Conservation (phyloP, 176 grass and related monocot genomes). For the Carex parvula region DNA sequence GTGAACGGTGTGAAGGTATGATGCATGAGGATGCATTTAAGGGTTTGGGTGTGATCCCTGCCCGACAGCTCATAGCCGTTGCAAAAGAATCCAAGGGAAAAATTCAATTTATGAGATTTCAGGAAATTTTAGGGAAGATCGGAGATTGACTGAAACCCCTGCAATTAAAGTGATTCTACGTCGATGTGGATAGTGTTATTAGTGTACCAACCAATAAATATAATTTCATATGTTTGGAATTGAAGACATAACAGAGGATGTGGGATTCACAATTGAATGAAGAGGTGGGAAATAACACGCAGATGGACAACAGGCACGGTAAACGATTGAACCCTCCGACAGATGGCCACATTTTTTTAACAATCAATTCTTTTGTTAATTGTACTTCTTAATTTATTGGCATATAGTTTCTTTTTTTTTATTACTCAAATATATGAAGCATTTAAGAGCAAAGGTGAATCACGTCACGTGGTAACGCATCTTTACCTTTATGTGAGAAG, state of each 20-base stretch:
- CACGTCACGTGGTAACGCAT: not conserved
- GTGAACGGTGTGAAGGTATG: conserved; percentile 15
- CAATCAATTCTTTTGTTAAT: not conserved
- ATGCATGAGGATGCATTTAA: conserved; percentile 23
- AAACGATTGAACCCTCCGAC: not conserved
- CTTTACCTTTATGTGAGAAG: not conserved
- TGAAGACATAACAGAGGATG: not conserved
- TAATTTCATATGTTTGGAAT: not conserved
- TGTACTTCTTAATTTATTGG: no score
- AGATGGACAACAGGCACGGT: not conserved
- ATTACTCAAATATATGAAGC: not conserved
- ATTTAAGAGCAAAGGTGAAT: not conserved
- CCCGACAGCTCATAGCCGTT: conserved; percentile 24
- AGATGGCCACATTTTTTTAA: not conserved
- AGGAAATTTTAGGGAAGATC: conserved; percentile 3
- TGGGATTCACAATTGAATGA: not conserved
- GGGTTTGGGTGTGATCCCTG: not conserved
- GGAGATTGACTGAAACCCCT: not conserved
- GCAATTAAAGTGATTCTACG: not conserved
- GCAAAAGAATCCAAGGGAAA: conserved; percentile 17
- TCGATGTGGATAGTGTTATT: no score
- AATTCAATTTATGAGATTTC: not conserved
- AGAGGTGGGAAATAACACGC: not conserved
- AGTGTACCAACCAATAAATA: not conserved
- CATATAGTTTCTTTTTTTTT: not conserved